Evolutionary conservation across 2,329 filamentous ascomycete species (phyloP), one percentile per base, ranked within the genome.

Genomic region (Sporothrix brasiliensis): DNA sequence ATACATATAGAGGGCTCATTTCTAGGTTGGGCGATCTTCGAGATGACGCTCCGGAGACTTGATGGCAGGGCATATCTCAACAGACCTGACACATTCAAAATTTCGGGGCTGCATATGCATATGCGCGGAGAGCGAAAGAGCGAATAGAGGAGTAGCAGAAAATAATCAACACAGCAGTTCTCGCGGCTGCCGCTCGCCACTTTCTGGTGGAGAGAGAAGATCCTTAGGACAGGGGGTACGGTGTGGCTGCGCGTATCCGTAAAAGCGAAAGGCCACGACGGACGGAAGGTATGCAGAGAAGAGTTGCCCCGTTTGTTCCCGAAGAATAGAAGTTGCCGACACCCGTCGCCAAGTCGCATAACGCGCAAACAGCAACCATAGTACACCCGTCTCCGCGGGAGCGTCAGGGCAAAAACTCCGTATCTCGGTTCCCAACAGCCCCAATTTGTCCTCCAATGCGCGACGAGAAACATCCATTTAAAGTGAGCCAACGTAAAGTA

Each of bases 291-390:
- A 3, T 63, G 39, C 58, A 47, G 13, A 63, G 21, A 47, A 27
- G 6, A 63, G 39, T 19, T 63, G 58, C 10, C 39, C 21, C 41
- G 41, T 10, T 10, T n/a, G 58, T n/a, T 27, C 34, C 21, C 10
- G 14, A 44, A 19, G 11, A 34, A 27, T 39, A 39, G 44, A 52
- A 52, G 30, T 65, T 50, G 44, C 50, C 19, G 63, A 66, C 21
- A 47, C 63, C 61, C 63, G 63, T 66, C 19, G 63, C 47, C 63
- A 34, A 9, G 27, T 39, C 24, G 63, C 63, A 30, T 27, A 65
- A 21, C 30, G 24, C 44, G 44, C 44, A 34, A 34, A 34, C 27
- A 24, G 9, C 19, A 19, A n/a, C 21, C 34, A 63, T 41, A 21
- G 24, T 19, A 9, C 21, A 14, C 58, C 39, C 39, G n/a, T 24